Evolutionary conservation across 2,329 filamentous ascomycete genomes (phyloP).

Genomic region (Phialophora chinensis): DNA sequence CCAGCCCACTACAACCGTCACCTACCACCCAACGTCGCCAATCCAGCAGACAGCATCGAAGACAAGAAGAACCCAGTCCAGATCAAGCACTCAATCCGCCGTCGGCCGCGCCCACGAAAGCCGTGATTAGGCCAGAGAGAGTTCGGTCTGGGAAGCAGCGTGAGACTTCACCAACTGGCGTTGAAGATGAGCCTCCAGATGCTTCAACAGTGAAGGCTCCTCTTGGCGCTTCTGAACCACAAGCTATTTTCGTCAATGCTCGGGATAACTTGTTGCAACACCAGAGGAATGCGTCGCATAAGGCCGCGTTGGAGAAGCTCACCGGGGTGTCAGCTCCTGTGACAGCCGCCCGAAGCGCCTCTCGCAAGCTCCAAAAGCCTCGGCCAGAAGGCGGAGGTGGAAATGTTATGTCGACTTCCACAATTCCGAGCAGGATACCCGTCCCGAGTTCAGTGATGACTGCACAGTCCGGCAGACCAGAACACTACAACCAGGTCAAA

Average conservation of each 20-base stretch:
- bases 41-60: conserved; percentile 26
- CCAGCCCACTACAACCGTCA: conserved; percentile 18
- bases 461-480: conserved; percentile 4
- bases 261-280: conserved; percentile 23
- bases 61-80: conserved; percentile 8
- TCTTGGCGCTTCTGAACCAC: conserved; percentile 1
- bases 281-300: conserved; percentile 39
- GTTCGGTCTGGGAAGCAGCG: conserved; percentile 20
- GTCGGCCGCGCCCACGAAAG: conserved; percentile 2
- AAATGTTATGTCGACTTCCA: conserved; percentile 10
- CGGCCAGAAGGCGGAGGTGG: conserved; percentile 9
- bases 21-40: conserved; percentile 18
- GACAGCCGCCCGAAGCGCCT: conserved; percentile 22
- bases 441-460: conserved; percentile 22
- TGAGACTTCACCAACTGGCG: not conserved
- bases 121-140: not conserved
- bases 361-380: conserved; percentile 35
- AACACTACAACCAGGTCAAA: conserved; percentile 11
- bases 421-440: conserved; percentile 31
- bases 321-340: conserved; percentile 30
- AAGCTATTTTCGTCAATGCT: conserved; percentile 2
- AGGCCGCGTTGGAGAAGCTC: conserved; percentile 39
- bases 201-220: not conserved
- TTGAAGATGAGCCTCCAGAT: conserved; percentile 5
- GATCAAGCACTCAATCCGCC: conserved; percentile 3